Evolutionary conservation across 148 eudicot genomes (phyloP), one percentile per base, ranked within the genome.

Genomic region (Fagopyrum esculentum): DNA sequence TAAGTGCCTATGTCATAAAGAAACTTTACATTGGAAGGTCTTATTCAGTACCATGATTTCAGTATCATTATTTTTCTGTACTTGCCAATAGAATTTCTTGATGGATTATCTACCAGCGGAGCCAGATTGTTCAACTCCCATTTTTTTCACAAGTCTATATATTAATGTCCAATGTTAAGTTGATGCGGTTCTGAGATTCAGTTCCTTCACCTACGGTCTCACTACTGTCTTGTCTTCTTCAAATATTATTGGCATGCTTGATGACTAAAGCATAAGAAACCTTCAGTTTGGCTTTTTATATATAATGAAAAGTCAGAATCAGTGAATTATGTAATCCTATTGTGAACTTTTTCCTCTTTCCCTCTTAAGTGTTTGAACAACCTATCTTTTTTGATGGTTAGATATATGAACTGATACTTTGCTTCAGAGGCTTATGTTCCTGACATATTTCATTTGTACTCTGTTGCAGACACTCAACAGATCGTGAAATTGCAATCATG

Each of bases 401-500:
- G 40, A 35, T 22, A 22, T 22, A 22, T 26, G 15, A 10, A 26
- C 10, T 2, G 30, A 2, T 3, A 15, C 30, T 2, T 9, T 61
- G 15, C 10, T 29, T 61, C 43, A 9, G 11, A 26, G 22, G 19
- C 9, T 57, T 57, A 30, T 12, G 47, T 71, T 0, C 35, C 63
- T 57, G 63, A 57, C 63, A 17, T 16, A 46, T 74, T 29, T 13
- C 30, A 57, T 48, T 35, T 77, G 8, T 60, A 30, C 40, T 70
- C 55, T 72, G 60, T 40, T n/a, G 50, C 81, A 89, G 92, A 78
- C 92, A 89, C 80, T 89, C 92, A 5, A 86, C 92, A 16, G 89
- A 89, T 76, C 85, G 92, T 63, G 92, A 89, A 81, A 87, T 89
- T 74, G 92, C 92, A 55, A 82, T 89, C 63, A 89, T 89, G 92